These are phyloP conservation scores for Pinus taeda DNA, from an alignment of 75 land plant species.

Conservation along the genomic window DNA sequence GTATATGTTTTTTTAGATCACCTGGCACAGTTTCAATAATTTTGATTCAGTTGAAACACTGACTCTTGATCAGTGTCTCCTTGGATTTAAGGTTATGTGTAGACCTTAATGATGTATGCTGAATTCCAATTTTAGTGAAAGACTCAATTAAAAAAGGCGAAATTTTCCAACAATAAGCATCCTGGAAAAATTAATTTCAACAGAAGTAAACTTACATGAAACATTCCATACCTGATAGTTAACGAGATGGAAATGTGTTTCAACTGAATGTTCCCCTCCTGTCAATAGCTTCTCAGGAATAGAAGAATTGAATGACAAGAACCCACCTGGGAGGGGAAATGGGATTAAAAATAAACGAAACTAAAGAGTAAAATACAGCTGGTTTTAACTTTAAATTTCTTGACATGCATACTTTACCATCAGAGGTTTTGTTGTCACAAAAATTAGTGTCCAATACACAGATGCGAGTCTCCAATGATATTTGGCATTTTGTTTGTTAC, in stretches of 20 bases:
- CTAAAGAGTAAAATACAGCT: not conserved
- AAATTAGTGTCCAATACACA: not conserved
- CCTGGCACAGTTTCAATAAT: too few relatives aligned
- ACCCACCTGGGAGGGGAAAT: slow-evolving; percentile 56
- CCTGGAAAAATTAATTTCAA: not conserved
- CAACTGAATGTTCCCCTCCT: slow-evolving; percentile 74
- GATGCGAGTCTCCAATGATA: not conserved
- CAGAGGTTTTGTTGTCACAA: not conserved
- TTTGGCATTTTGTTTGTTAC: not conserved
- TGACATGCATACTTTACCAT: not conserved
- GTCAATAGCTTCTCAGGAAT: slow-evolving; percentile 74
- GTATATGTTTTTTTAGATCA: too few relatives aligned
- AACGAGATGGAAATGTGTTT: slow-evolving; percentile 78
- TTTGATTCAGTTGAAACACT: too few relatives aligned
- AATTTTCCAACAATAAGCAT: not conserved
- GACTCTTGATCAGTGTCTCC: too few relatives aligned
- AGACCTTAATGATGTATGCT: too few relatives aligned
- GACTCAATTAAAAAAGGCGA: too few relatives aligned
- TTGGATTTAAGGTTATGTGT: too few relatives aligned
- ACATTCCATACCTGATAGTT: slow-evolving; percentile 82
- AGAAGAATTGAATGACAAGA: slow-evolving; percentile 69
- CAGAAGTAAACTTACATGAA: not conserved
- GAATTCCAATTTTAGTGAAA: too few relatives aligned
- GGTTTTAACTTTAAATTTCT: not conserved
- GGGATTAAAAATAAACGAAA: not conserved